Base-by-base conservation (phyloP, 1,284 basidiomycete species). In the Papiliotrema nemorosa region DNA sequence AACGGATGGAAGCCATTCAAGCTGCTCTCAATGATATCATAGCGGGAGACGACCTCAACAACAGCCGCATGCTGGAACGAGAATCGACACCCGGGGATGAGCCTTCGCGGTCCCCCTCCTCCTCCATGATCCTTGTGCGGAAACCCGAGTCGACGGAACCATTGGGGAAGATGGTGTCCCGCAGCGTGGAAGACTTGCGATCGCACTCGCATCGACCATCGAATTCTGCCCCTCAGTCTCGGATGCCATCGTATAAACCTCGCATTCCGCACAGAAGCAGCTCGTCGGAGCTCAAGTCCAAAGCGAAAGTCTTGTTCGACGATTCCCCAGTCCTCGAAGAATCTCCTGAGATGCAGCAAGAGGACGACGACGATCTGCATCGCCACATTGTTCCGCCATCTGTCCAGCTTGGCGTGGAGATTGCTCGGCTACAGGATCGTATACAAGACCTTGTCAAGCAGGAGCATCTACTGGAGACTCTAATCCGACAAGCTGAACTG, bases 1-100 rank as follows among this genome's bases (percentile, higher is more conserved):
- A 85, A 58, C 80, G 89, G 31, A 93, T 96, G 82, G 89, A 91
- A 59, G 91, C 90, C 3, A 91, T 97, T 21, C 90, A 93, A 64
- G 88, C 90, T 3, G 93, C 93, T 1, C 78, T 97, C 53, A 92
- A 87, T 16, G 89, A 91, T 66, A 96, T 97, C 68, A 93, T 97
- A 62, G 88, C 89, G 2, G 78, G 85, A 26, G 90, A 93, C 36
- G 64, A 81, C 81, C 54, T 78, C 79, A 53, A 76, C 2, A 42
- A 56, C 16, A 53, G 78, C 44, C 40, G 47, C 18, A 48, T 25
- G 2, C 14, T 40, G 4, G 22, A 40, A 22, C 22, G 18, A 10
- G 27, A 25, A 3, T 13, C 22, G 20, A 26, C 36, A 13, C 46
- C 44, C 5, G 44, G 25, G 20, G 31, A 44, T 12, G 37, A 53